These are phyloP conservation scores for Plicaturopsis crispa DNA, from an alignment of 768 basidiomycete species.

Conservation along the genomic window DNA sequence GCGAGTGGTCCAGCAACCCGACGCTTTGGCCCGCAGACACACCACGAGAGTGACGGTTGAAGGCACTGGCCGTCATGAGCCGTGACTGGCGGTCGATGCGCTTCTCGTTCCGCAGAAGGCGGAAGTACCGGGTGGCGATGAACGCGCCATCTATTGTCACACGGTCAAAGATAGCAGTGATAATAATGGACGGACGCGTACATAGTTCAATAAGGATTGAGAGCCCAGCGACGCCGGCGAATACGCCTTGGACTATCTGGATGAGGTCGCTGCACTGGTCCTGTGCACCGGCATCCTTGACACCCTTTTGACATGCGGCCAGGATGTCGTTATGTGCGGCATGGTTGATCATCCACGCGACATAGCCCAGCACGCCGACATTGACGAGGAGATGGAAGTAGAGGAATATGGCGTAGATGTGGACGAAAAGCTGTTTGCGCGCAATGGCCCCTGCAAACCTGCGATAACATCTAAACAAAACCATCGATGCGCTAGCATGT, in stretches of 20 bases:
- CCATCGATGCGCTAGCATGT: neutral
- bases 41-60: too few species aligned
- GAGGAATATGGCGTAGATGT: slow-evolving; percentile 47
- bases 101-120: slow-evolving; percentile 45
- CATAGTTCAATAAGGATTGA: slow-evolving; percentile 51
- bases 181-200: slow-evolving; percentile 21
- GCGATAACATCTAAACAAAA: slow-evolving; percentile 3
- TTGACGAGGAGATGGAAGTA: slow-evolving; percentile 53
- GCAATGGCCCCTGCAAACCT: slow-evolving; percentile 60
- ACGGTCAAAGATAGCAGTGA: slow-evolving; percentile 4
- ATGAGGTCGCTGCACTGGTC: slow-evolving; percentile 37
- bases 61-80: too few species aligned
- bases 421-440: slow-evolving; percentile 53
- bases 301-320: slow-evolving; percentile 36
- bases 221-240: slow-evolving; percentile 32
- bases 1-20: too few species aligned
- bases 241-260: slow-evolving; percentile 34
- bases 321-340: slow-evolving; percentile 33
- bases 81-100: too few species aligned
- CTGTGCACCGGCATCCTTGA: slow-evolving; percentile 32
- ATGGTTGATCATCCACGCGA: slow-evolving; percentile 41
- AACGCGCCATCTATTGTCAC: slow-evolving; percentile 39
- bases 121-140: slow-evolving; percentile 46
- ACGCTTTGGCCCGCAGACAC: too few species aligned
- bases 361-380: slow-evolving; percentile 41